Evolutionary conservation across 129 eudicot genomes (phyloP).

Genomic region (Centaurea solstitialis): DNA sequence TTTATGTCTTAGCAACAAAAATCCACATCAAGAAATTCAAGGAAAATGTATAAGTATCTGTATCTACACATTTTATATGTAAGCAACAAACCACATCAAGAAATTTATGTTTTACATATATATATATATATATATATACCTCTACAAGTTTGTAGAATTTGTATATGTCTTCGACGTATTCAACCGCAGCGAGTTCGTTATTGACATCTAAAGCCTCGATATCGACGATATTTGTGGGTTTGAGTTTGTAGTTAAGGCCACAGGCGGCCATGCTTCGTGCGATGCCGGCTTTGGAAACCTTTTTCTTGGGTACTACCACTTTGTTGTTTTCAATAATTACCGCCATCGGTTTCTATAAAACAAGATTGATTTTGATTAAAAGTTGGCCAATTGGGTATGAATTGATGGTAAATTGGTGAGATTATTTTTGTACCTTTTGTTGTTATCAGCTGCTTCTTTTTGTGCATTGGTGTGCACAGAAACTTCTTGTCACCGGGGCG

Average conservation of each 20-base stretch:
- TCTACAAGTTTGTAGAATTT: conserved; percentile 66
- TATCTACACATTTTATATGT: too few relatives aligned
- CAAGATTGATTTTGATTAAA: neutral
- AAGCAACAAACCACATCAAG: too few relatives aligned
- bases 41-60: too few relatives aligned
- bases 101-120: too few relatives aligned
- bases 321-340: conserved; percentile 33
- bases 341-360: conserved; percentile 43
- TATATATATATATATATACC: conserved; percentile 36
- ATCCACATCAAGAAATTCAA: too few relatives aligned
- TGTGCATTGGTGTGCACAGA: conserved; percentile 89
- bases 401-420: neutral
- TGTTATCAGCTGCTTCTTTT: conserved; percentile 47
- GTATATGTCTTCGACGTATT: conserved; percentile 85
- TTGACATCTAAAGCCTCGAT: too few relatives aligned
- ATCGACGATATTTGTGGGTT: conserved; percentile 42
- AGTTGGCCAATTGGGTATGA: too few relatives aligned
- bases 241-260: conserved; percentile 55
- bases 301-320: conserved; percentile 45
- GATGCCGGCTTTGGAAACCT: conserved; percentile 55
- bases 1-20: too few relatives aligned
- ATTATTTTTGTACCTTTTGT: conserved; percentile 53
- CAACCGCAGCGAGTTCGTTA: conserved; percentile 78
- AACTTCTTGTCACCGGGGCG: conserved; percentile 85
- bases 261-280: conserved; percentile 95